These are phyloP conservation scores for Hymenoscyphus repandus DNA, from an alignment of 2,329 filamentous ascomycete genomes.

Conservation along the genomic window DNA sequence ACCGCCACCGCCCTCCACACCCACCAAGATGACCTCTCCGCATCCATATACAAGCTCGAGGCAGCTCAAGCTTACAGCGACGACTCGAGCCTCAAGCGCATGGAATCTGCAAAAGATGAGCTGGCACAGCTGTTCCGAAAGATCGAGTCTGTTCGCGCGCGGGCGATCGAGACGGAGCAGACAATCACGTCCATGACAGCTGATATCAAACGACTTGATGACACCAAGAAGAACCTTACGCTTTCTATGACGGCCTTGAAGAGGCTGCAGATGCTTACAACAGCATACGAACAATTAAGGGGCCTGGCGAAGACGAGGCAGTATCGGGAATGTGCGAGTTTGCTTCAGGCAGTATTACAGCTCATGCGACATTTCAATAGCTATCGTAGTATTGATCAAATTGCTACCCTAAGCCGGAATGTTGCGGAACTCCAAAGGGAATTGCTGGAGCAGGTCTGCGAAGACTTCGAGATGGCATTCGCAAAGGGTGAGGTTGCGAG, in stretches of 20 bases:
- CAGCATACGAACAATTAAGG: constrained; percentile 93
- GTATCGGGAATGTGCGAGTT: constrained; percentile 89
- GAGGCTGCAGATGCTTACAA: constrained; percentile 95
- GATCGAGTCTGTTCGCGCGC: constrained; percentile 86
- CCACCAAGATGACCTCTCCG: constrained; percentile 78
- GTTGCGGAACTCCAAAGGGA: constrained; percentile 92
- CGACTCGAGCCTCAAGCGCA: constrained; percentile 81
- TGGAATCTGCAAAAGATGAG: constrained; percentile 86
- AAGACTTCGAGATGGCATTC: constrained; percentile 96
- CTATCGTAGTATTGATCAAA: constrained; percentile 96
- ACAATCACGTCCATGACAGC: constrained; percentile 98
- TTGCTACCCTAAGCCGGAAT: constrained; percentile 85
- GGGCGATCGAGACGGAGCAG: constrained; percentile 87
- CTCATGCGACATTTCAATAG: constrained; percentile 98
- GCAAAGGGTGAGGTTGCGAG: constrained; percentile 76
- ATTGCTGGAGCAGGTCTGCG: constrained; percentile 93
- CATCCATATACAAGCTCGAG: constrained; percentile 68
- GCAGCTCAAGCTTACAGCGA: constrained; percentile 77
- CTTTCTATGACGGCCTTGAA: constrained; percentile 97
- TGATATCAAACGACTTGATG: constrained; percentile 95
- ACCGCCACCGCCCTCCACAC: constrained; percentile 69
- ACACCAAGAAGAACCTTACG: constrained; percentile 93
- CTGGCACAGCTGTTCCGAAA: constrained; percentile 86
- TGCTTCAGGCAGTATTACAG: constrained; percentile 92
- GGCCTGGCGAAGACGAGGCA: constrained; percentile 79